Evolutionary conservation across 306 rosid genomes (phyloP).

Genomic region (Canavalia ensiformis): DNA sequence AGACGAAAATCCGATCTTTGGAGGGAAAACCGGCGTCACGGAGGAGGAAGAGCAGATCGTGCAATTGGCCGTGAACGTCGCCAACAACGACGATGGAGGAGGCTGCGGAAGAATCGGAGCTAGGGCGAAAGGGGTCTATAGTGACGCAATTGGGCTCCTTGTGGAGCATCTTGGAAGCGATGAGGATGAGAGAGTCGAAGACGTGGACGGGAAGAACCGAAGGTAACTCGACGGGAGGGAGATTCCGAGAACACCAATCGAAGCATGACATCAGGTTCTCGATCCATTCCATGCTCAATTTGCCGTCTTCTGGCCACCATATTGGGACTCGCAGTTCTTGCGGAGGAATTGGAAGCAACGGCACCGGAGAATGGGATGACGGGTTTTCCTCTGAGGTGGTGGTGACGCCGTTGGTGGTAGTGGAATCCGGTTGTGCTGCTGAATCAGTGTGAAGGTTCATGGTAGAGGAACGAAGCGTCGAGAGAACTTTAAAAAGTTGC

Average conservation of each 20-base stretch:
- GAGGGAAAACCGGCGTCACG: constrained; percentile 76
- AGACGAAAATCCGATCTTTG: constrained; percentile 66
- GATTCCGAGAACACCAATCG: constrained; percentile 77
- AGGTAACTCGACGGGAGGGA: constrained; percentile 66
- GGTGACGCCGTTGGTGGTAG: constrained; percentile 32
- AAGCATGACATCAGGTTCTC: constrained; percentile 61
- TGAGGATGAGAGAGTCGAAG: constrained; percentile 72
- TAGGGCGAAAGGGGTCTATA: constrained; percentile 57
- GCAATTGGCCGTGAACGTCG: constrained; percentile 85
- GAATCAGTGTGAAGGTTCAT: constrained; percentile 52
- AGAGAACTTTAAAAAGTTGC: neutral
- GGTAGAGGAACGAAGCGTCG: constrained; percentile 24
- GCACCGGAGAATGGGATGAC: neutral
- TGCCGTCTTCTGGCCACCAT: constrained; percentile 72
- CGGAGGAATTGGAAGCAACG: constrained; percentile 44
- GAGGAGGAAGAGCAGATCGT: constrained; percentile 75
- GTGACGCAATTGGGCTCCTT: constrained; percentile 81
- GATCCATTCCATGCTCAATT: constrained; percentile 66
- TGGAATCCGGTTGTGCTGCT: constrained; percentile 46
- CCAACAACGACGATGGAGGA: constrained; percentile 66
- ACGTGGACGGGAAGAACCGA: constrained; percentile 69
- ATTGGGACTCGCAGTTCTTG: constrained; percentile 57
- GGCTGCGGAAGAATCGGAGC: constrained; percentile 42
- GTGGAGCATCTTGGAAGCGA: constrained; percentile 83
- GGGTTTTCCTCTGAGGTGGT: constrained; percentile 5